A percentile compares a stretch with the other conserved stretches of the same genome.
Conservation (phyloP, 1,284 basidiomycete genomes). For the Peniophora sp. region DNA sequence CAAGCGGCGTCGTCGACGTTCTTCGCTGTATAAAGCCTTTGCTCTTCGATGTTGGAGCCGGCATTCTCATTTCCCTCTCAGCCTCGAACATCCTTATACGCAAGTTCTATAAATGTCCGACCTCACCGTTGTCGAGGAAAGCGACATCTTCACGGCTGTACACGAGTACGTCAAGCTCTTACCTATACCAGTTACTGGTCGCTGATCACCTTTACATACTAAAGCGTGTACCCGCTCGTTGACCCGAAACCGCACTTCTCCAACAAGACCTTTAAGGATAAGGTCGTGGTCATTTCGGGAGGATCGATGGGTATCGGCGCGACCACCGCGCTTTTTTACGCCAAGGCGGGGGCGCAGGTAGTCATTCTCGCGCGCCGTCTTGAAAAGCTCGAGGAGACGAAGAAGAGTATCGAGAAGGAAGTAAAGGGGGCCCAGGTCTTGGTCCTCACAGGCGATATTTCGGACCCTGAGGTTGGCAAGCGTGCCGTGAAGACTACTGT, state of each 20-base stretch:
- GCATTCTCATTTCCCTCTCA: too few species aligned
- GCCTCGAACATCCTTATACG: too few species aligned
- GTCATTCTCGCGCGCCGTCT: not conserved
- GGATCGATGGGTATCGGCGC: not conserved
- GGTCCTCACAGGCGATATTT: not conserved
- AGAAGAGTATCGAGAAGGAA: not conserved
- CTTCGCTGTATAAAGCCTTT: too few species aligned
- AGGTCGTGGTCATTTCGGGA: not conserved
- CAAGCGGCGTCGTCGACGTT: too few species aligned
- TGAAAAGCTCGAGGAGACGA: not conserved
- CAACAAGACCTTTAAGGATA: not conserved
- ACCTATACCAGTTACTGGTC: too few species aligned
- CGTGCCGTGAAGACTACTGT: not conserved
- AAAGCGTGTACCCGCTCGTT: not conserved
- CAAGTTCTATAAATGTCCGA: too few species aligned
- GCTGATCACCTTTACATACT: not conserved
- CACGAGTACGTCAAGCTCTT: too few species aligned
- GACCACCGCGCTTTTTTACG: constrained; percentile 1
- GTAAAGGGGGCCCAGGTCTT: not conserved
- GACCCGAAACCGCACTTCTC: not conserved
- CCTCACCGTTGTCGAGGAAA: too few species aligned
- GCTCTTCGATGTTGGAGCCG: too few species aligned
- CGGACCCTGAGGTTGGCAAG: not conserved
- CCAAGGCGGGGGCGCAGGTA: not conserved
- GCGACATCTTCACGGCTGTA: too few species aligned